Base-by-base conservation (phyloP, 176 grass and related monocot species). In the Musa beccarii region DNA sequence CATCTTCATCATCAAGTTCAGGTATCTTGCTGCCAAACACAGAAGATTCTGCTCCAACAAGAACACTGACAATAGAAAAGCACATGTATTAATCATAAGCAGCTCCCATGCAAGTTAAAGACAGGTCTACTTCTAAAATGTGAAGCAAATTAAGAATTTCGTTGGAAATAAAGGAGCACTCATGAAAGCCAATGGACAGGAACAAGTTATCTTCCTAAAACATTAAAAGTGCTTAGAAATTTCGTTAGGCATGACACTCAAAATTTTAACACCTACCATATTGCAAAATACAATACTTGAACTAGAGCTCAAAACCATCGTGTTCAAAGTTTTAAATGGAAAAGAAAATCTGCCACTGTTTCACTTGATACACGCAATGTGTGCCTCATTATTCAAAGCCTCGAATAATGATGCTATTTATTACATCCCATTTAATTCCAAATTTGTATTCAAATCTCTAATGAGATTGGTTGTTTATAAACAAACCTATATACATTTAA, bases 11-110 rank as follows among this genome's bases (percentile, higher is more conserved):
- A 79, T 87, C 69, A 1, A 71, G 49, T 73, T 97, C 86, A 82
- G 85, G 84, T 52, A 98, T 68, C 75, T 85, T 84, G 63, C 79
- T 63, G 9, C 57, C 81, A 79, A 93, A 90, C 66, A 76, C 81
- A 75, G 90, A 88, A 11, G 90, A 93, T 80, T 93, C 81, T 8
- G 77, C 86, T 1, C 90, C 94, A 76, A 98, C 88, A 66, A 98
- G 82, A 19, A 98, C 78, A 71, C 90, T 98, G 80, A 55, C 69
- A 66, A 66, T 15, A 19, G 52, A 70, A 80, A 78, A 81, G 16
- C 85, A 61, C 15, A 84, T 72, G 19, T 64, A 69, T 25, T 71
- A 14, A 59, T 2, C 61, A 81, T 11, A 1, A 23, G 11, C 51
- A 23, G 22, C 70, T 13, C 12, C 63, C 2, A 24, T 11, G 62